A percentile compares a stretch with the other conserved stretches of the same genome.
phyloP scores from a whole-genome alignment of 257 asterid species.

The Solanum chilense region DNA sequence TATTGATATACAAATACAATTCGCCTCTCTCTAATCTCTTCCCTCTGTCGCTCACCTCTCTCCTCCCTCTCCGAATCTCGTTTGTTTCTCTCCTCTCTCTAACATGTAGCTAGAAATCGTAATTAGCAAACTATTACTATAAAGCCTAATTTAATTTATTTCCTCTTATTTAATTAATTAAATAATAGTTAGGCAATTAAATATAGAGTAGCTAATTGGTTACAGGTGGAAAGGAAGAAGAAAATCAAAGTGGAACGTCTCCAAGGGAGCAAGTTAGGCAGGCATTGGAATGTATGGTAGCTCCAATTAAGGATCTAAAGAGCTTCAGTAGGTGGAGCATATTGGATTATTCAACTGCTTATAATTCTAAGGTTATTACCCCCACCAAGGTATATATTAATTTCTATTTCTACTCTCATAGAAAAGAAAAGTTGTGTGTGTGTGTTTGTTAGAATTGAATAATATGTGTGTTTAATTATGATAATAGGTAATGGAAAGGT shows the following conservation, averaged over 20 bases:
- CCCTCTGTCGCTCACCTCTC: neutral
- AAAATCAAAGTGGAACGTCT: constrained; percentile 24
- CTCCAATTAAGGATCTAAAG: neutral
- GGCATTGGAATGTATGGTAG: constrained; percentile 26
- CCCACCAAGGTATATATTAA: constrained; percentile 38
- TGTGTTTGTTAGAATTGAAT: too few species aligned
- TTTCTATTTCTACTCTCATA: neutral
- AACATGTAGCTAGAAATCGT: neutral
- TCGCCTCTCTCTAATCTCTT: neutral
- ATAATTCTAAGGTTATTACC: constrained; percentile 38
- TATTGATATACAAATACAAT: too few species aligned
- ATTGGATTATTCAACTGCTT: constrained; percentile 58
- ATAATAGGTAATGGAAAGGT: constrained; percentile 57
- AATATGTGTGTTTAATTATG: neutral
- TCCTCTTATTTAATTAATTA: neutral
- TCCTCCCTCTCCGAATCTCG: neutral
- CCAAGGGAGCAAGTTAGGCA: constrained; percentile 42
- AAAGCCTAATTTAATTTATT: neutral
- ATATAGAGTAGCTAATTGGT: neutral
- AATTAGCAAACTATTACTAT: too few species aligned
- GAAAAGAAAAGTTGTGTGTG: too few species aligned
- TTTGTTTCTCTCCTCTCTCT: neutral
- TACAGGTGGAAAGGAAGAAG: constrained; percentile 15
- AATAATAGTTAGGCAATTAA: neutral
- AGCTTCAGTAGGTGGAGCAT: constrained; percentile 55